Base-by-base conservation (phyloP, 2,329 filamentous ascomycete species). In the Claviceps lovelessii region DNA sequence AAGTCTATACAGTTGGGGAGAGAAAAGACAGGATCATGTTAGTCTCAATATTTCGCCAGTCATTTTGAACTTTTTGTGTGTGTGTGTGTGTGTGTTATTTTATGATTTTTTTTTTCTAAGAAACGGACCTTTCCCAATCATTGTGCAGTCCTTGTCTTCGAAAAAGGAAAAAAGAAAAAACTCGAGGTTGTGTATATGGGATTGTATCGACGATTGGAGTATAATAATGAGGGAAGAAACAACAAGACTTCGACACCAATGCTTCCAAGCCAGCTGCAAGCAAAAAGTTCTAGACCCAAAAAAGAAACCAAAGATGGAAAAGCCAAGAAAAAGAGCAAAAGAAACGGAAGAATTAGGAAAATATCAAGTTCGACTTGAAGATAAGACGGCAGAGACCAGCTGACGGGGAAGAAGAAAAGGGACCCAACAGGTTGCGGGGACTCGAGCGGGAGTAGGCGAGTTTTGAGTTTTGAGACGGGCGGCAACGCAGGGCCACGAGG, bases 301-400 rank as follows among this genome's bases (percentile, higher is more conserved):
- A 11, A 10, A 28, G 28, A 19, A 46, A 13, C 10, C 11, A 35
- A 48, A 48, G 13, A 48, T 33, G 61, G 57, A 63, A 60, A 65
- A 63, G 63, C 64, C 62, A 69, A 69, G 57, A 61, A 58, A 63
- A 60, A 65, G 23, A 23, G 23, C 23, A 23, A 23, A 23, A 23
- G 23, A 23, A 3, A 23, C 23, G 23, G 23, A 23, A 23, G 23
- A 23, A 63, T 58, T 69, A 62, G 63, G 65, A 62, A 69, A 69
- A 63, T 63, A 67, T 61, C 59, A 67, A 62, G 62, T 59, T 62
- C 66, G 62, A 66, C 2, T 31, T n/a, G 19, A 11, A 19, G 45
- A n/a, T 19, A 23, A 44, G 60, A 68, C 61, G 67, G 67, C 64
- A 71, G 76, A 81, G 77, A 70, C 77, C 77, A 80, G 78, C 78